Evolutionary conservation across 2,329 filamentous ascomycete genomes (phyloP).

Genomic region (Simplicillium aogashimaense): DNA sequence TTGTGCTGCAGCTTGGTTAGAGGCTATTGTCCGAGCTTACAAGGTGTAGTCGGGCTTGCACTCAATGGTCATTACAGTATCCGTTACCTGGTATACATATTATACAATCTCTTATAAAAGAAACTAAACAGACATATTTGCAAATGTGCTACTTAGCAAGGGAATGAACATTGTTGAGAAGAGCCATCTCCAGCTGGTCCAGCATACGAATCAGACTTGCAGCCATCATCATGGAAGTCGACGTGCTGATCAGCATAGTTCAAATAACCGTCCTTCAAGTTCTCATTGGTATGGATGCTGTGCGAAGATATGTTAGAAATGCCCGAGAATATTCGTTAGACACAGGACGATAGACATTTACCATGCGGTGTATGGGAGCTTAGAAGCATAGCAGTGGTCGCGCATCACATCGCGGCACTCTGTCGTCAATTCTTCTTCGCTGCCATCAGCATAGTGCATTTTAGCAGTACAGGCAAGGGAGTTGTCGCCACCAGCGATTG

Average conservation of each 20-base stretch:
- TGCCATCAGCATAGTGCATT: slow-evolving; percentile 2
- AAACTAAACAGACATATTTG: no score
- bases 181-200: slow-evolving; percentile 1
- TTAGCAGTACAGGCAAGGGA: neutral
- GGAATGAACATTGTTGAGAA: no score
- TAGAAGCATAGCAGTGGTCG: slow-evolving; percentile 3
- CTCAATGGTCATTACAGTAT: no score
- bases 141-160: no score
- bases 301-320: neutral
- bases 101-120: no score
- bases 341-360: neutral
- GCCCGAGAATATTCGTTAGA: neutral
- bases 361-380: slow-evolving; percentile 1
- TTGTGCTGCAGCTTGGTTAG: no score
- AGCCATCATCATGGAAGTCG: slow-evolving; percentile 4
- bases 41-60: no score
- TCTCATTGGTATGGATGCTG: slow-evolving; percentile 1
- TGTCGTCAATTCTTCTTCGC: neutral
- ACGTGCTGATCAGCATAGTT: slow-evolving; percentile 4
- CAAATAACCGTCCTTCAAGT: slow-evolving; percentile 5
- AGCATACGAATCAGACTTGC: slow-evolving; percentile 2
- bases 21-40: no score
- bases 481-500: slow-evolving; percentile 3
- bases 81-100: no score
- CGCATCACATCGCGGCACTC: slow-evolving; percentile 5